phyloP scores from a whole-genome alignment of 768 basidiomycete genomes.

The Arthromyces matolae region DNA sequence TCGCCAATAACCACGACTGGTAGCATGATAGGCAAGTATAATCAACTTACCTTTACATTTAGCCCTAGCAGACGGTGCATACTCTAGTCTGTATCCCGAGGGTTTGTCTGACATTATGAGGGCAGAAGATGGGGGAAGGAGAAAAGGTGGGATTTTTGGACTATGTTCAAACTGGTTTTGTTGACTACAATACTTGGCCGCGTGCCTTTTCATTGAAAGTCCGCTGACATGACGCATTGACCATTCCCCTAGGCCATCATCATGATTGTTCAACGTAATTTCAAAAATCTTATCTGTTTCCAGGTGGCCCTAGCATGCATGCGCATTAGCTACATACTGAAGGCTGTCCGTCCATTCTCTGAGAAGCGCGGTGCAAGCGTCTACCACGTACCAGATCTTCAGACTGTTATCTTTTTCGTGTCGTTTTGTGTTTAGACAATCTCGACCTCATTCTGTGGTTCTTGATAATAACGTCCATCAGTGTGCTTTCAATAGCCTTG shows the following conservation, averaged over 20 bases:
- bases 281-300: too few species aligned
- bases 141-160: slow-evolving; percentile 23
- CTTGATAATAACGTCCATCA: too few species aligned
- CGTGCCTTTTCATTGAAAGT: slow-evolving; percentile 35
- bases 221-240: slow-evolving; percentile 44
- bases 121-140: slow-evolving; percentile 20
- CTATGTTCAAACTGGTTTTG: slow-evolving; percentile 31
- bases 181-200: slow-evolving; percentile 24
- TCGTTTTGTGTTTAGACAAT: too few species aligned
- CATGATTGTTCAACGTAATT: slow-evolving; percentile 6
- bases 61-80: slow-evolving; percentile 60
- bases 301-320: too few species aligned
- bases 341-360: too few species aligned
- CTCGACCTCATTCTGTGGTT: too few species aligned
- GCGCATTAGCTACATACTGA: too few species aligned
- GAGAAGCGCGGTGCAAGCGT: too few species aligned
- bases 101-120: slow-evolving; percentile 45
- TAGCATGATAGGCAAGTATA: slow-evolving; percentile 9
- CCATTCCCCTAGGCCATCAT: slow-evolving; percentile 34
- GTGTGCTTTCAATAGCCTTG: too few species aligned
- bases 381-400: too few species aligned
- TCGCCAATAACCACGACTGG: slow-evolving; percentile 22
- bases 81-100: slow-evolving; percentile 75
- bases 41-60: slow-evolving; percentile 71
- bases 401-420: too few species aligned